Conservation (phyloP, 2,329 filamentous ascomycete genomes). For the Podosphaera xanthii region DNA sequence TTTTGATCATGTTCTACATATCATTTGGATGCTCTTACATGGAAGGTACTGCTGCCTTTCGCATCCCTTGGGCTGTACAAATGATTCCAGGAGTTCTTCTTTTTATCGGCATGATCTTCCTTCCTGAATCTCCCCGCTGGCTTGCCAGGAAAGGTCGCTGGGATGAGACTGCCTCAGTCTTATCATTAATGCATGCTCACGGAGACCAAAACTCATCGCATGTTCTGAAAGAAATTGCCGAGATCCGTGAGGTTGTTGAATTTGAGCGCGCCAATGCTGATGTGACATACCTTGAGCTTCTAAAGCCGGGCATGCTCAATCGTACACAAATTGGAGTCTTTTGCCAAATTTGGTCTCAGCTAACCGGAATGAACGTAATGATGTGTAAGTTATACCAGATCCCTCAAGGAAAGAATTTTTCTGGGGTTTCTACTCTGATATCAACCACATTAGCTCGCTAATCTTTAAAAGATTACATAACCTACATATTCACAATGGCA, state of each 20-base stretch:
- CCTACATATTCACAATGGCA: constrained; percentile 49
- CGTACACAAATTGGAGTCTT: constrained; percentile 49
- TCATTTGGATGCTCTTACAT: constrained; percentile 41
- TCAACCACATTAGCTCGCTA: constrained; percentile 19
- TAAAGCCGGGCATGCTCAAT: constrained; percentile 53
- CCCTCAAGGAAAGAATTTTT: background rate
- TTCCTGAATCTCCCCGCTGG: constrained; percentile 72
- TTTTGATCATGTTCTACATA: constrained; percentile 49
- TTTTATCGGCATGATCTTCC: constrained; percentile 43
- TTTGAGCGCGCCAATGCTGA: constrained; percentile 49
- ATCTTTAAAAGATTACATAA: constrained; percentile 28
- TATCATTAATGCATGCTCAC: constrained; percentile 38
- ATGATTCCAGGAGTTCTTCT: constrained; percentile 62
- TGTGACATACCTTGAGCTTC: constrained; percentile 47
- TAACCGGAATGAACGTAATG: constrained; percentile 60
- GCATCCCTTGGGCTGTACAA: constrained; percentile 61
- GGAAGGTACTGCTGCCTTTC: constrained; percentile 42
- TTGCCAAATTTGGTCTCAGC: constrained; percentile 53
- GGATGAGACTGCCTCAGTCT: constrained; percentile 35
- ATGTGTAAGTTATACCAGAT: constrained; percentile 34
- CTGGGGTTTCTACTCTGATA: background rate
- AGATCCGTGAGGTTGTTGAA: constrained; percentile 56
- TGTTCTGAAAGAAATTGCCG: constrained; percentile 42
- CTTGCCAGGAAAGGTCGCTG: constrained; percentile 57
- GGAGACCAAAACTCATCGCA: constrained; percentile 42